phyloP scores from a whole-genome alignment of 257 asterid species.

The Osmanthus fragrans region DNA sequence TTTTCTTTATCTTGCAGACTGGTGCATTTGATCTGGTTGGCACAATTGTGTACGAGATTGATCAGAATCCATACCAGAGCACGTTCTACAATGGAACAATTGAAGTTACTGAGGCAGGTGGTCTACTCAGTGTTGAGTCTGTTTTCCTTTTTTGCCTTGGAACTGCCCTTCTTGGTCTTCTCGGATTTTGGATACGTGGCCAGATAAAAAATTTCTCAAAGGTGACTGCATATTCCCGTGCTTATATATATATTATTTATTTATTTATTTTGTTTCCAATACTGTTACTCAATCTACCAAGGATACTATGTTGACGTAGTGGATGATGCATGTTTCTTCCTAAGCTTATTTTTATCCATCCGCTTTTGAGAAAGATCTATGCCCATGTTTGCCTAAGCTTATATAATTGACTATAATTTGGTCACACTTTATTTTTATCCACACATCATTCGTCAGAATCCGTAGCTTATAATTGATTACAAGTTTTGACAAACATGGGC shows the following conservation, averaged over 20 bases:
- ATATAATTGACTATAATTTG: too few species aligned
- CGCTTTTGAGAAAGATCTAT: not conserved
- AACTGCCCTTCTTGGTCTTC: constrained; percentile 63
- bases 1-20: constrained; percentile 48
- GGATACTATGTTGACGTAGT: not conserved
- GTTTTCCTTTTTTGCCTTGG: constrained; percentile 90
- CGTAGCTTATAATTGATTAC: too few species aligned
- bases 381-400: too few species aligned
- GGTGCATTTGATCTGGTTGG: constrained; percentile 95
- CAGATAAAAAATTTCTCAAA: constrained; percentile 73
- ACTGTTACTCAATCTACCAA: not conserved
- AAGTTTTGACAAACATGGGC: too few species aligned
- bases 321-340: not conserved
- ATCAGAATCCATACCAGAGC: constrained; percentile 72
- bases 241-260: not conserved
- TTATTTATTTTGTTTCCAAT: not conserved
- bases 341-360: not conserved
- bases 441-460: too few species aligned
- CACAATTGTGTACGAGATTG: constrained; percentile 86
- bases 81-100: constrained; percentile 92
- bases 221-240: constrained; percentile 43
- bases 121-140: constrained; percentile 83
- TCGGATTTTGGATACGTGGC: constrained; percentile 64
- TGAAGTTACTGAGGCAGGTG: constrained; percentile 89
- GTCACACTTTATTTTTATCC: too few species aligned